Conservation (phyloP, 1,284 basidiomycete species). For the Ceratobasidium sp. region DNA sequence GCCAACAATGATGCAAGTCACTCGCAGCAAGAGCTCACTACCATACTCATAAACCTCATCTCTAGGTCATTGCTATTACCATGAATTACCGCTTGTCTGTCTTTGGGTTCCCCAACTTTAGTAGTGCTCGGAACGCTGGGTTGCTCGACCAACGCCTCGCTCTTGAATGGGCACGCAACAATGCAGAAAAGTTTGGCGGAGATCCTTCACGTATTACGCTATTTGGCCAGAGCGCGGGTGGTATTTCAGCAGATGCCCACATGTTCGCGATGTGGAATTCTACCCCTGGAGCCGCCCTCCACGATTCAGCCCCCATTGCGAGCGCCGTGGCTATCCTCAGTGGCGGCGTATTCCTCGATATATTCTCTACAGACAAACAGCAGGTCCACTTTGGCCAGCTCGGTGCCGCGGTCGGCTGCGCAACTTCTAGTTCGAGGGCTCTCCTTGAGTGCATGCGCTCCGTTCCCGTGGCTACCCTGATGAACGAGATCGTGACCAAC, state of each 20-base stretch:
- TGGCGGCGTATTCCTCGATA: conserved; percentile 13
- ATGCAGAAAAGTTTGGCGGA: conserved; percentile 58
- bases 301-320: background rate
- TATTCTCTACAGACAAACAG: conserved; percentile 2
- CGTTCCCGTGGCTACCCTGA: background rate
- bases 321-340: background rate
- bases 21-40: too few relatives aligned
- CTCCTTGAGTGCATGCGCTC: conserved; percentile 12
- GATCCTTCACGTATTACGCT: conserved; percentile 59
- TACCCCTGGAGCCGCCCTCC: background rate
- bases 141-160: conserved; percentile 55
- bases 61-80: background rate
- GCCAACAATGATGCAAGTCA: background rate
- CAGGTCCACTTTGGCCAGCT: conserved; percentile 6
- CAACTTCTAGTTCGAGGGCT: background rate
- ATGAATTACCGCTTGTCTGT: conserved; percentile 10
- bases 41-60: background rate
- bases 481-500: conserved; percentile 18
- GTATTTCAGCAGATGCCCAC: background rate
- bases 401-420: conserved; percentile 3
- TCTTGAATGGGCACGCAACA: conserved; percentile 53
- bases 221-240: conserved; percentile 64
- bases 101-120: conserved; percentile 8
- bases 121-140: conserved; percentile 50
- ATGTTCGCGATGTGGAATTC: conserved; percentile 10